Evolutionary conservation across 768 basidiomycete genomes (phyloP), one percentile per base, ranked within the genome.

Genomic region (Tylopilus balloui): DNA sequence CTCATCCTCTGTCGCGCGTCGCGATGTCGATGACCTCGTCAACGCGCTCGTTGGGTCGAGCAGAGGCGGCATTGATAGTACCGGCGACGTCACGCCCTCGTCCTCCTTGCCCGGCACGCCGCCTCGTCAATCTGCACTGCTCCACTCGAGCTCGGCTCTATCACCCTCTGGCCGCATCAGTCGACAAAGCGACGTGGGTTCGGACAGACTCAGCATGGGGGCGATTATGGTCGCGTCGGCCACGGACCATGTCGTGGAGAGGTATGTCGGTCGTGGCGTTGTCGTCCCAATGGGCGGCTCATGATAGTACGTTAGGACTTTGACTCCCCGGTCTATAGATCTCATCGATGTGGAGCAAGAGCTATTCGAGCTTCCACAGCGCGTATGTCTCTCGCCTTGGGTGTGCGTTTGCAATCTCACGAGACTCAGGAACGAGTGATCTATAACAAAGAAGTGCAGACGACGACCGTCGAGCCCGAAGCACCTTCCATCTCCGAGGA

Each of bases 331-430:
- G 36, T 74, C 78, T 25, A 72, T 82, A 36, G 89, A 91, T 61
- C 76, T 92, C n/a, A 79, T 95, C 42, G 90, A 95, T 56, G 77
- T 89, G 15, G 88, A 92, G 55, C 84, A 91, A 60, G 93, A 96
- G 62, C 71, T 96, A 6, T 95, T 91, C 57, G 92, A 94, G 58
- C 71, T 93, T 11, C 92, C 92, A 3, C 83, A 86, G 60, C 91
- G 87, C 73, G 92, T 91, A 47, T 40, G 73, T 59, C 21, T 29
- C 21, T 34, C 12, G 37, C 13, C 3, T 42, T 11, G 17, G 17
- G 10, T 7, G 1, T 25, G 7, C 14, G 20, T 43, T 14, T 13
- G 11, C 17, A 12, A 20, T 51, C 40, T 51, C 39, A 40, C 47
- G 14, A 42, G 34, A 40, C 25, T 3, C 58, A 86, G 86, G 86